Percentiles rank a stretch among this genome's conserved stretches.
phyloP scores from a whole-genome alignment of 345 rosid genomes.

The Turnera subulata region DNA sequence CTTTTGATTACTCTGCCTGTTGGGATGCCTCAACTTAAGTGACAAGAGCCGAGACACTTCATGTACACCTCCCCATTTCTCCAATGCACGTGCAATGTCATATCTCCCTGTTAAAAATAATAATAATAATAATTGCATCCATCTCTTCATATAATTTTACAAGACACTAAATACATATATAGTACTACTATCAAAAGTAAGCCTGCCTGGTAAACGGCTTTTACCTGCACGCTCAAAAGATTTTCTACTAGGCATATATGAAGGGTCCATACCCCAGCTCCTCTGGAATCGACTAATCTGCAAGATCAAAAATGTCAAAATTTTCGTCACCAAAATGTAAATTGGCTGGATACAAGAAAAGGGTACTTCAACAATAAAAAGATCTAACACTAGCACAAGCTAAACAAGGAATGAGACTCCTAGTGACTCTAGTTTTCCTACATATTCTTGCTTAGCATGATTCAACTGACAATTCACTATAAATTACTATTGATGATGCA shows the following conservation, averaged over 20 bases:
- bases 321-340: no score
- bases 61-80: constrained; percentile 95
- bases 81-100: constrained; percentile 90
- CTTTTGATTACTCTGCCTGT: constrained; percentile 31
- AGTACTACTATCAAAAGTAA: no score
- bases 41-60: constrained; percentile 80
- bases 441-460: no score
- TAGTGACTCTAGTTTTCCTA: no score
- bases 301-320: neutral
- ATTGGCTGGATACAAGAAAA: no score
- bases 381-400: no score
- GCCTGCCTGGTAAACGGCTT: neutral
- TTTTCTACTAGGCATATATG: constrained; percentile 94
- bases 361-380: no score
- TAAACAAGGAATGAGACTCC: no score
- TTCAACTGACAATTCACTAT: no score
- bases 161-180: no score
- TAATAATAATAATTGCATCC: neutral
- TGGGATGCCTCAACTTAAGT: constrained; percentile 74
- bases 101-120: constrained; percentile 60
- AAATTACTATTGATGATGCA: no score
- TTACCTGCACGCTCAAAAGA: constrained; percentile 95
- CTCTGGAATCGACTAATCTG: constrained; percentile 73
- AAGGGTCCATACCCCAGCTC: constrained; percentile 95
- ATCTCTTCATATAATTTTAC: neutral